Base-by-base conservation (phyloP, 2,329 filamentous ascomycete species). In the Blastomyces percursus region DNA sequence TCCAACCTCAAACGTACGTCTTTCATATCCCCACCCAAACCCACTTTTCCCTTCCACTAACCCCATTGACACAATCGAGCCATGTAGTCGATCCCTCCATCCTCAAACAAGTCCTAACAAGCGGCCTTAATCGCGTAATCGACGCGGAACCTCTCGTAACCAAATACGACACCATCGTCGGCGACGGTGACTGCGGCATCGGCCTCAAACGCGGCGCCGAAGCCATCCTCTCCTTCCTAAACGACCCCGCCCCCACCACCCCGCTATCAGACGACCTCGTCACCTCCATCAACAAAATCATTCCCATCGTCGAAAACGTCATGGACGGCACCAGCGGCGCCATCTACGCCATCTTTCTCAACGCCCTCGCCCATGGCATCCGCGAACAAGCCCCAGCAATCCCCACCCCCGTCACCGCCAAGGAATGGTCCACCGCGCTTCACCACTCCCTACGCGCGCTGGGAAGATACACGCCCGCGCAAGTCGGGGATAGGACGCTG, bases 141-240 rank as follows among this genome's bases (percentile, higher is more conserved):
- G 77, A 74, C 3, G 84, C 84, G 2, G 87, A 90, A 69, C 81
- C 84, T 9, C 81, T 86, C 51, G 78, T 89, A 61, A 89, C 87
- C 12, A 81, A 78, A 61, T 89, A 82, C 70, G 87, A 89, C 71
- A 95, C 90, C 0, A 84, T 94, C 14, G 90, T 96, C 30, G 91
- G 91, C 51, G 91, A 96, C 71, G 91, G 91, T 56, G 91, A 96
- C 75, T 96, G 91, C 70, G 91, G 91, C 11, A 89, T 91, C 63
- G 90, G 90, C 5, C 79, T 96, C 65, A 91, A 90, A 78, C 86
- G 91, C 65, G 91, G 91, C 58, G 91, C 91, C n/a, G 87, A 96
- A 80, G 78, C 78, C 42, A 74, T 83, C 32, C 73, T 81, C 27
- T 72, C 74, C 55, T 71, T 78, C 63, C 69, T 84, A 9, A 68